Base-by-base conservation (phyloP, 768 basidiomycete species). In the Mycena polygramma region DNA sequence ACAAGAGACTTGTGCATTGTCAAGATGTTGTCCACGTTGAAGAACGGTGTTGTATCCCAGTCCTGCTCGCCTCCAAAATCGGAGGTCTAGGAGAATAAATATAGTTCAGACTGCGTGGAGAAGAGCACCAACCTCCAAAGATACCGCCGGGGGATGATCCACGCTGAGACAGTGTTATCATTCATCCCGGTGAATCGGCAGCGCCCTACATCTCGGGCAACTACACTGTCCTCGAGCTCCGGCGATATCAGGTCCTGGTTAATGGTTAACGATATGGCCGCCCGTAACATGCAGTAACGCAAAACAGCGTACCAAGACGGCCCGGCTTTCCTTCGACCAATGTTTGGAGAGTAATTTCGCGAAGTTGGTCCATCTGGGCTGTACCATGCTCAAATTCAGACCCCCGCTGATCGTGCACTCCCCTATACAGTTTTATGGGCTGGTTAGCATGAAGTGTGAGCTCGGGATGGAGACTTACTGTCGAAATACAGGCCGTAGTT, bases 401-500 rank as follows among this genome's bases (percentile, higher is more conserved):
- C n/a, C 30, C 30, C 30, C 30, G 6, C 30, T 30, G 6, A 30
- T 30, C 30, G 2, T 30, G 6, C 30, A 30, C n/a, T n/a, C n/a
- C n/a, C n/a, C n/a, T n/a, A n/a, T n/a, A n/a, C n/a, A n/a, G n/a
- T n/a, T n/a, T n/a, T n/a, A n/a, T n/a, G n/a, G n/a, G n/a, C n/a
- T n/a, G n/a, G n/a, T n/a, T n/a, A n/a, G n/a, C n/a, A n/a, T n/a
- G n/a, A n/a, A n/a, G n/a, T n/a, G n/a, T n/a, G n/a, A n/a, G n/a
- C n/a, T n/a, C n/a, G n/a, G n/a, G n/a, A n/a, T n/a, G n/a, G n/a
- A n/a, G n/a, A n/a, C n/a, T n/a, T n/a, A 58, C 64, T 24, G 26
- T 66, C 43, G 17, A 15, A 39, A 36, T 66, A 58, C 45, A 20
- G 49, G 14, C 55, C 64, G 20, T 66, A 66, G 46, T 66, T 66